Evolutionary conservation across 2,329 filamentous ascomycete genomes (phyloP), one percentile per base, ranked within the genome.

Genomic region (Paecilomyces fulvus): DNA sequence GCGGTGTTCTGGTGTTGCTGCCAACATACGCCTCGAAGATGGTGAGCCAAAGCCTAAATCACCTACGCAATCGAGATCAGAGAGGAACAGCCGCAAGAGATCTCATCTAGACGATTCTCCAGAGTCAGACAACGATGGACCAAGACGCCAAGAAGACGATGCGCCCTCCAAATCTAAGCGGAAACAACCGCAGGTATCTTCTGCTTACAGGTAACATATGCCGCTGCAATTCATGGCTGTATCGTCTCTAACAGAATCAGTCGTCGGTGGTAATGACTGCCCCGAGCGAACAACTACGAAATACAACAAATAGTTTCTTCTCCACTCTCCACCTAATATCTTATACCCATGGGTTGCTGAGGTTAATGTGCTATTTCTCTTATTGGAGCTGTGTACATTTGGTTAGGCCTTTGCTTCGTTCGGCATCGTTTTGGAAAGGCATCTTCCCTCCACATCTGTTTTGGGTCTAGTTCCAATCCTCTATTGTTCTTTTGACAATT

Each of bases 261-360:
- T 57, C 73, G 74, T 56, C 74, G 73, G 51, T 76, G 74, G 74
- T 76, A 64, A 70, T 50, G 25, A 48, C 52, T 21, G 7, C 14
- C n/a, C 30, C 3, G 6, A 17, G n/a, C n/a, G 17, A 43, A 14
- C 6, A 51, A 48, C 23, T 51, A 17, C 21, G n/a, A n/a, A 49
- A 43, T 17, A 30, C 37, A 25, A 43, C 25, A 52, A 23, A 43
- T 50, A n/a, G 30, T 51, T 30, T 30, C 7, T 28, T 25, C 51
- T 49, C 20, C 48, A 57, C 55, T 30, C 20, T 51, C 57, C 49
- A 53, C 49, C 54, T 54, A 43, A 61, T 61, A 60, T 53, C 55
- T 56, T 54, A 61, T 60, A 62, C 59, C 58, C 59, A 46, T 57
- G 30, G 56, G 55, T 54, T 59, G 17, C 4, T 7, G 17, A 20